Base-by-base conservation (phyloP, 1,139 yeast genomes). In the Debaryomyces nepalensis region DNA sequence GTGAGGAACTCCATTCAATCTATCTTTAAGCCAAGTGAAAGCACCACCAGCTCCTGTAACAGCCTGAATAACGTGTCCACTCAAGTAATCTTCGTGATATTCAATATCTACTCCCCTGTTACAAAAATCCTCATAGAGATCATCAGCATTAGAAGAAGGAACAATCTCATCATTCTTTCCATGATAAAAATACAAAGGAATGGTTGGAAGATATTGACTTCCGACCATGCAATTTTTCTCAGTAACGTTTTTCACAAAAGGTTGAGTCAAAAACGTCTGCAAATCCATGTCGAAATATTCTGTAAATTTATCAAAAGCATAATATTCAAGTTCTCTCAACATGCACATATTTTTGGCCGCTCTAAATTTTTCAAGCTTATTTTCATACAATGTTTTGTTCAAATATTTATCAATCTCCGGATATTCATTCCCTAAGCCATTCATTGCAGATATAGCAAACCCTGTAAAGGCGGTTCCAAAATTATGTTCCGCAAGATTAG, bases 401-500 rank as follows among this genome's bases (percentile, higher is more conserved):
- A 21, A 41, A 16, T 27, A 43, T 30, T 6, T 30, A 2, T 35
- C 18, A 10, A 59, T 33, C 3, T 48, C 58, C 1, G 69, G 65
- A 45, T 66, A 66, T 41, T 63, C 67, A 20, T 56, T 46, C 18
- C 47, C 33, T 34, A 66, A 50, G 2, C 71, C 71, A 31, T 47
- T 51, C 19, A 68, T 41, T 2, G 61, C 70, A 21, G 50, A 41
- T 5, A 58, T 52, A n/a, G 57, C 46, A 20, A 66, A 49, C 0
- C 69, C 72, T 1, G 69, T 56, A 39, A 57, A 58, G 2, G 52
- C 4, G 2, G 52, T 49, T 2, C 66, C 68, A 41, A 63, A 63
- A 14, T 52, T 47, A 8, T 41, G 45, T 9, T 41, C 52, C 2
- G 58, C 59, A 10, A 52, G 50, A 5, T 52, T 54, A 2, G 59